Conservation (phyloP, 768 basidiomycete species). For the Tylopilus rubrobrunneus region DNA sequence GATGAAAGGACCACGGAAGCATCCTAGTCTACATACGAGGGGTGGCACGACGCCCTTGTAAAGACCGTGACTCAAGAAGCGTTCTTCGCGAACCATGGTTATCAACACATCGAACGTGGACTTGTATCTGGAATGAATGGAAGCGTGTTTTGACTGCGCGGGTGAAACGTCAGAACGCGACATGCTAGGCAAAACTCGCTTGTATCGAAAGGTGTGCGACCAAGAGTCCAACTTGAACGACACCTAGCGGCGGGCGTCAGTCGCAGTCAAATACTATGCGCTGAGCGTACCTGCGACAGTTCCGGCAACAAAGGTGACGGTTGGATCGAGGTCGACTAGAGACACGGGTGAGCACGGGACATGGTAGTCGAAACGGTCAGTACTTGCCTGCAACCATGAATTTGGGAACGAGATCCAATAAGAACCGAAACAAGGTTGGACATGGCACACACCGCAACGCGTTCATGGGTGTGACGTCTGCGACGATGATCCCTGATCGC, state of each 20-base stretch:
- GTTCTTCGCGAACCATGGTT: too few relatives aligned
- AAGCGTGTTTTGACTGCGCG: conserved; percentile 38
- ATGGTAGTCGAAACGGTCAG: too few relatives aligned
- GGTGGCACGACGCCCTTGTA: conserved; percentile 21
- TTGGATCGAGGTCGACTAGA: too few relatives aligned
- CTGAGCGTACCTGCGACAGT: too few relatives aligned
- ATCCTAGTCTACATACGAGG: conserved; percentile 46
- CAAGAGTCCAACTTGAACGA: too few relatives aligned
- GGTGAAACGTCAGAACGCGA: neutral
- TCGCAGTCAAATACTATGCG: too few relatives aligned
- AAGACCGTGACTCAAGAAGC: too few relatives aligned
- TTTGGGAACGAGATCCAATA: neutral
- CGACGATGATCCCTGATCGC: conserved; percentile 38
- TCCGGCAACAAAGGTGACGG: too few relatives aligned
- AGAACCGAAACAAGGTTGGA: neutral
- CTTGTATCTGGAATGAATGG: conserved; percentile 21
- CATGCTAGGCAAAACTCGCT: too few relatives aligned
- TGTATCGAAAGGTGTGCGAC: too few relatives aligned
- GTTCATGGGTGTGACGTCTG: conserved; percentile 41
- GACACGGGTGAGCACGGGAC: too few relatives aligned
- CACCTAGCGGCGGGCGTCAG: too few relatives aligned
- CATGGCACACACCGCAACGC: conserved; percentile 35
- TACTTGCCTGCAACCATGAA: conserved; percentile 10
- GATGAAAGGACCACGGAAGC: neutral
- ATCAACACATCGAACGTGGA: neutral